These are phyloP conservation scores for Nemania bipapillata DNA, from an alignment of 2,329 filamentous ascomycete genomes.

Conservation along the genomic window DNA sequence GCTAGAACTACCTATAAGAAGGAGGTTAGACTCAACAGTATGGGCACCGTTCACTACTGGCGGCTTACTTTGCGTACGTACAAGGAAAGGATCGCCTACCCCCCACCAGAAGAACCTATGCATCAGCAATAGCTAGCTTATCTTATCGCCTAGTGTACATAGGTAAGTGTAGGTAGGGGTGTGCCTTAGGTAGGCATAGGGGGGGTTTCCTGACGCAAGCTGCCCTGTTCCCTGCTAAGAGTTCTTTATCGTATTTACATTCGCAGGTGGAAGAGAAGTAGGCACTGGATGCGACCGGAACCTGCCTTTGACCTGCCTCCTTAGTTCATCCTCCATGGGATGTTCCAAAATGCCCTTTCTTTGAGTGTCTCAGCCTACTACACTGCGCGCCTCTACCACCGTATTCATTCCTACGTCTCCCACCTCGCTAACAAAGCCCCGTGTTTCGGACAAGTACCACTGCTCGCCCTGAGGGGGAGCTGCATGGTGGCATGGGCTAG, in stretches of 20 bases:
- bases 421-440: conserved; percentile 44
- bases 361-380: conserved; percentile 44
- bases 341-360: conserved; percentile 46
- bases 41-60: no score
- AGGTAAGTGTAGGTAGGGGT: no score
- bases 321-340: conserved; percentile 31
- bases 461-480: conserved; percentile 32
- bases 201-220: conserved; percentile 35
- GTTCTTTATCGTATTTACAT: conserved; percentile 43
- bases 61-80: no score
- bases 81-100: conserved; percentile 2
- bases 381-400: conserved; percentile 36
- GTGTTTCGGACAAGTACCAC: conserved; percentile 43
- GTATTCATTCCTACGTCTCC: conserved; percentile 29
- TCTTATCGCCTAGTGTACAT: conserved; percentile 31
- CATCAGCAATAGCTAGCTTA: conserved; percentile 28
- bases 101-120: conserved; percentile 17
- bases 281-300: conserved; percentile 46
- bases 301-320: conserved; percentile 41
- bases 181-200: no score
- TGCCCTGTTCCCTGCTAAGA: conserved; percentile 38
- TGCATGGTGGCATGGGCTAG: conserved; percentile 45
- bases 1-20: no score
- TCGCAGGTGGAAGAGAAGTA: conserved; percentile 28
- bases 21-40: no score